These are phyloP conservation scores for Microthlaspi erraticum DNA, from an alignment of 345 rosid genomes.

Conservation along the genomic window DNA sequence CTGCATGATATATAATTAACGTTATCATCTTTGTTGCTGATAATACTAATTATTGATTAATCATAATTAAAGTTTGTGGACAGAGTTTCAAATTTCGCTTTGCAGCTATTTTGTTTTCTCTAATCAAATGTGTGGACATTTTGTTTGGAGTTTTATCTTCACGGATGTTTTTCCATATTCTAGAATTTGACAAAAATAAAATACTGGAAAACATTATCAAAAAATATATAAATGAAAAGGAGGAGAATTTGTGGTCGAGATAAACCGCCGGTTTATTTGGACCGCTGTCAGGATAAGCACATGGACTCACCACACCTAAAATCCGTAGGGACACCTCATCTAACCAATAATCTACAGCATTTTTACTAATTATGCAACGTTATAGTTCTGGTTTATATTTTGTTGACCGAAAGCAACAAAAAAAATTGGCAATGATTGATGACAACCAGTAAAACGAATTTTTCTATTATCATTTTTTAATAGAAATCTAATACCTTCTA, in stretches of 20 bases:
- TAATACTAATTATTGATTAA: slow-evolving; percentile 28
- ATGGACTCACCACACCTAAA: slow-evolving; percentile 36
- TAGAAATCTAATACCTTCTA: too few relatives aligned
- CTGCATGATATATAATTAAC: slow-evolving; percentile 31
- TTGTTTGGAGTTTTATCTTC: slow-evolving; percentile 22
- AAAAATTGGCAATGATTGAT: too few relatives aligned
- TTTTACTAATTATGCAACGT: too few relatives aligned
- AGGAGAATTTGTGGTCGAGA: slow-evolving; percentile 41
- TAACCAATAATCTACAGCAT: not conserved
- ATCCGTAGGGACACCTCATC: slow-evolving; percentile 27
- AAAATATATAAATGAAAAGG: slow-evolving; percentile 4
- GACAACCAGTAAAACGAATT: too few relatives aligned
- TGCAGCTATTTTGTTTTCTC: slow-evolving; percentile 5
- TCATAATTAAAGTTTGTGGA: slow-evolving; percentile 37
- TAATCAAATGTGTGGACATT: slow-evolving; percentile 16
- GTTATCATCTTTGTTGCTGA: slow-evolving; percentile 39
- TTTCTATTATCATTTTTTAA: too few relatives aligned
- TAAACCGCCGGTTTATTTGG: slow-evolving; percentile 38
- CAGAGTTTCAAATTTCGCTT: slow-evolving; percentile 39
- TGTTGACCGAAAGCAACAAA: too few relatives aligned
- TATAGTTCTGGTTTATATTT: too few relatives aligned
- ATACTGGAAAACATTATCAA: not conserved
- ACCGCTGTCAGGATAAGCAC: slow-evolving; percentile 46
- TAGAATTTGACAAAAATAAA: slow-evolving; percentile 18
- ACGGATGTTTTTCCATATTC: not conserved